These are phyloP conservation scores for Magnusiomyces starmeri DNA, from an alignment of 1,139 yeast species.

Conservation along the genomic window DNA sequence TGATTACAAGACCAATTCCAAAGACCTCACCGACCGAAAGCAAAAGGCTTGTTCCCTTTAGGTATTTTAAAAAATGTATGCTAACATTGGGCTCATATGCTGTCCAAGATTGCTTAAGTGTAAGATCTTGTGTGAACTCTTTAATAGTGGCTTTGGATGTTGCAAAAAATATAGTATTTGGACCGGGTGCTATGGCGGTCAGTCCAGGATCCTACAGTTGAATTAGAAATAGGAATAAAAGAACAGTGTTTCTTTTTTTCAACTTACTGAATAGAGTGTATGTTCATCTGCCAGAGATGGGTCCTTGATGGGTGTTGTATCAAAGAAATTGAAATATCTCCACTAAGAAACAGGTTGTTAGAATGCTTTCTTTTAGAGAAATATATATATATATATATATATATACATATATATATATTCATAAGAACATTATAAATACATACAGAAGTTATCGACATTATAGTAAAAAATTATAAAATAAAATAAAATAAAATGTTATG, in stretches of 20 bases:
- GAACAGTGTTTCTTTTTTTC: constrained; percentile 10
- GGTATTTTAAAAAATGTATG: constrained; percentile 48
- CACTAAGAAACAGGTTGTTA: constrained; percentile 38
- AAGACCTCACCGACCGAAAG: constrained; percentile 65
- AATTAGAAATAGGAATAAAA: constrained; percentile 10
- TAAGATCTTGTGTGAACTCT: constrained; percentile 48
- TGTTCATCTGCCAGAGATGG: constrained; percentile 54
- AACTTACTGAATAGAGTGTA: constrained; percentile 52
- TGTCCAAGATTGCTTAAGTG: constrained; percentile 43
- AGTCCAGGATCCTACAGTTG: constrained; percentile 48
- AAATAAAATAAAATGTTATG: constrained; percentile 4
- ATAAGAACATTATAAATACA: constrained; percentile 8
- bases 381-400: no score
- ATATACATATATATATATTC: no score
- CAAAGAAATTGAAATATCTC: constrained; percentile 88
- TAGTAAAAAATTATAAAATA: constrained; percentile 1
- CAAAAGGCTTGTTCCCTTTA: constrained; percentile 45
- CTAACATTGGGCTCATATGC: constrained; percentile 57
- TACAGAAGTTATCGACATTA: background rate
- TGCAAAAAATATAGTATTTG: constrained; percentile 52
- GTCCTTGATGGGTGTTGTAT: constrained; percentile 73
- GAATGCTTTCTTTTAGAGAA: background rate
- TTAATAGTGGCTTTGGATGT: constrained; percentile 49
- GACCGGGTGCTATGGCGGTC: constrained; percentile 51
- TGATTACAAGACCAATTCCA: constrained; percentile 60